Conservation (phyloP, 305 asterid species). For the Solanum aculeatissimum region DNA sequence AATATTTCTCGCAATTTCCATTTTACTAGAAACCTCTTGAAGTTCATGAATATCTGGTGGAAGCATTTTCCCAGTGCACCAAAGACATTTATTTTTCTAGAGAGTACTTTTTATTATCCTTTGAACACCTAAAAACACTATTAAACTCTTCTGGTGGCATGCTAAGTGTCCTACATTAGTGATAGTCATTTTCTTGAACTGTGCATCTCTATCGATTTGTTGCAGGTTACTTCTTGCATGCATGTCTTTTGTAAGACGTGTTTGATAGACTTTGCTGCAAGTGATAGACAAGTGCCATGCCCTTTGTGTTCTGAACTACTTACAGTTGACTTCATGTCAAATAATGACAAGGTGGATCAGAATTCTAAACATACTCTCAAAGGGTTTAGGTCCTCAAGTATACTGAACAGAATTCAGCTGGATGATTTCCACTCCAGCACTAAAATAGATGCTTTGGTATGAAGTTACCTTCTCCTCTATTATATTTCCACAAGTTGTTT, state of each 20-base stretch:
- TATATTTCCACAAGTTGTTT: neutral
- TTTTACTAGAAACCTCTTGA: neutral
- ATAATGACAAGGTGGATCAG: slow-evolving; percentile 31
- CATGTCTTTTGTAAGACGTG: slow-evolving; percentile 87
- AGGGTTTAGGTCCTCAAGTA: slow-evolving; percentile 75
- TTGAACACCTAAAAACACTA: neutral
- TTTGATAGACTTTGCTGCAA: slow-evolving; percentile 57
- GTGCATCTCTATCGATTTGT: neutral
- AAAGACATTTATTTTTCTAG: neutral
- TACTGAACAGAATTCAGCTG: slow-evolving; percentile 68
- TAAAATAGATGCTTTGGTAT: slow-evolving; percentile 93
- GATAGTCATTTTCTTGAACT: neutral
- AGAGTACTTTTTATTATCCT: neutral
- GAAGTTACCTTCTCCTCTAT: neutral
- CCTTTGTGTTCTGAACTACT: slow-evolving; percentile 81
- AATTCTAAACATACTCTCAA: slow-evolving; percentile 44
- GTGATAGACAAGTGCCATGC: slow-evolving; percentile 54
- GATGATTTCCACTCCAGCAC: slow-evolving; percentile 80
- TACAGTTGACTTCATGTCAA: slow-evolving; percentile 50
- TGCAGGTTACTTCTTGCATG: slow-evolving; percentile 65
- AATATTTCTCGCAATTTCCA: neutral
- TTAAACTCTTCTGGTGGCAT: neutral
- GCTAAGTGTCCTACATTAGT: neutral
- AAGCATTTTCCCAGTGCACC: neutral
- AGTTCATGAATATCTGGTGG: neutral